Evolutionary conservation across 768 basidiomycete genomes (phyloP).

Genomic region (Mycena vitilis): DNA sequence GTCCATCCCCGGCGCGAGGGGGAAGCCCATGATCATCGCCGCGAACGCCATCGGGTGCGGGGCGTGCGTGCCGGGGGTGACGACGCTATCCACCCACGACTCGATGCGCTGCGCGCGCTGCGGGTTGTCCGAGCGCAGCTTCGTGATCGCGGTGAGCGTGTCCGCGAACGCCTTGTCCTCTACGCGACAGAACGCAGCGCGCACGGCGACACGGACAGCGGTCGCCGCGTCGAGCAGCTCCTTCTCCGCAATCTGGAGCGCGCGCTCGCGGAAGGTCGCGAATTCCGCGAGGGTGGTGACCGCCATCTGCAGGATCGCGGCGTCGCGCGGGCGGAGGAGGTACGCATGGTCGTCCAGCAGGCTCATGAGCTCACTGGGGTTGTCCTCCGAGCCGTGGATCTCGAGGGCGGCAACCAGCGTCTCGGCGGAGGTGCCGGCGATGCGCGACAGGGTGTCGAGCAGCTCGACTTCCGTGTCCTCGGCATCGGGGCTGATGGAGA

Average conservation of each 20-base stretch:
- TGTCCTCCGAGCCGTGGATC: constrained; percentile 55
- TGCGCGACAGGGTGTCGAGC: constrained; percentile 46
- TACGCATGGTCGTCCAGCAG: constrained; percentile 62
- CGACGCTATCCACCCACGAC: constrained; percentile 62
- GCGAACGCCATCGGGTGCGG: constrained; percentile 70
- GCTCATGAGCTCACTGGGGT: constrained; percentile 47
- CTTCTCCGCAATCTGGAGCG: constrained; percentile 59
- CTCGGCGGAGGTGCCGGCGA: constrained; percentile 63
- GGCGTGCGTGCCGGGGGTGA: constrained; percentile 50
- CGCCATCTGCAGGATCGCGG: constrained; percentile 57
- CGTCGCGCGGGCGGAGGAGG: constrained; percentile 73
- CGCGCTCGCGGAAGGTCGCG: constrained; percentile 43
- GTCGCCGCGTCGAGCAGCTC: constrained; percentile 62
- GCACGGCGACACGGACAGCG: constrained; percentile 57
- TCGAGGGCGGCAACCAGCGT: constrained; percentile 66
- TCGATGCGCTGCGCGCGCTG: constrained; percentile 61
- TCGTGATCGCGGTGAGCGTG: constrained; percentile 60
- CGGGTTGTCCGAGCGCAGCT: constrained; percentile 50
- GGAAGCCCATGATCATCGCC: constrained; percentile 72
- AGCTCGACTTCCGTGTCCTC: constrained; percentile 50
- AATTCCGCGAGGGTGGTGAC: constrained; percentile 50
- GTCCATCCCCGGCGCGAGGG: constrained; percentile 51
- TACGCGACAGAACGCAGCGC: constrained; percentile 59
- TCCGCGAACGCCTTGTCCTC: constrained; percentile 52
- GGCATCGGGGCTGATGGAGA: constrained; percentile 50